Base-by-base conservation (phyloP, 1,139 yeast genomes). In the Taphrina populina region DNA sequence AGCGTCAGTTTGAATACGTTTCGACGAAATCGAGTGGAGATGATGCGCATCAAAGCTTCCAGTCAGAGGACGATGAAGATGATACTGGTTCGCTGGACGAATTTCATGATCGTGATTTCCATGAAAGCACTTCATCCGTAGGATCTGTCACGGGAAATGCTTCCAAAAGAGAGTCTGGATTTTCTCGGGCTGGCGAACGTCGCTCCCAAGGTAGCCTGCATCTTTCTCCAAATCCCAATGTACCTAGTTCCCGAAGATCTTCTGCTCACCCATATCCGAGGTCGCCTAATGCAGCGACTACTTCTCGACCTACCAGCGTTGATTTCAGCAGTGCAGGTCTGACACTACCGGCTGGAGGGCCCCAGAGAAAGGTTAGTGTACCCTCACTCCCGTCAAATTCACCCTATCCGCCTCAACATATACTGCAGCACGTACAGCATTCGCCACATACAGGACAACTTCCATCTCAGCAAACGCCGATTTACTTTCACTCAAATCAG, bases 31-130 rank as follows among this genome's bases (percentile, higher is more conserved):
- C 32, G 19, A 46, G 46, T 21, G 54, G 46, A 23, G 43, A 46
- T 13, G 39, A 15, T 13, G 35, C 37, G 15, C 34, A 26, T 17
- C 20, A 21, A 8, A 26, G 29, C 7, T 49, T 49, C 17, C 39
- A 29, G 11, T 49, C 46, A 21, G 54, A 49, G 11, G 54, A 49
- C n/a, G 54, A 49, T 15, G 54, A 49, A n/a, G 54, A 49, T 19
- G 54, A 49, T 37, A 46, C 21, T 5, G 24, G 35, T 1, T 35
- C 35, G 3, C n/a, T n/a, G 29, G 49, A 43, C 7, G 49, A 43
- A 17, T 24, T 29, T n/a, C 46, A 29, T 13, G 36, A 30, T 17
- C 36, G 29, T 4, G 29, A 30, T 4, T 20, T 29, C 29, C 47
- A 49, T 21, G 36, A 32, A 20, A 49, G 54, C 24, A 39, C 54